Conservation (phyloP, 148 eudicot species). For the Spergularia marina region DNA sequence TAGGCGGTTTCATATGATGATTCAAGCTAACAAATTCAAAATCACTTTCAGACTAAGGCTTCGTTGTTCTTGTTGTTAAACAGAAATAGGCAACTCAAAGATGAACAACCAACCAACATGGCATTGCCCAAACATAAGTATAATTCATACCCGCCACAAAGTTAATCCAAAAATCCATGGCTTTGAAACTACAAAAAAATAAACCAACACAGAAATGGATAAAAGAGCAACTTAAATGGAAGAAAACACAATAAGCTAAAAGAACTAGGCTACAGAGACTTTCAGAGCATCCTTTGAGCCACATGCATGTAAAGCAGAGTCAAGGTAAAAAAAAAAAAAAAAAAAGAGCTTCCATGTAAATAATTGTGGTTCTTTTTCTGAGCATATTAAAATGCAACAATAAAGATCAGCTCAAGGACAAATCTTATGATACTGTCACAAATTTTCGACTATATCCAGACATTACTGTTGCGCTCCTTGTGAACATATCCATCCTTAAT, state of each 20-base stretch:
- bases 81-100: conserved; percentile 4
- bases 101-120: background rate
- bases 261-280: background rate
- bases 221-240: background rate
- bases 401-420: background rate
- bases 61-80: background rate
- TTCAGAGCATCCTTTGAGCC: conserved; percentile 5
- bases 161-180: background rate
- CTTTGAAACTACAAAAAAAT: background rate
- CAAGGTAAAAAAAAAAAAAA: background rate
- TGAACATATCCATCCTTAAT: too few species aligned
- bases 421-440: too few species aligned
- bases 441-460: too few species aligned
- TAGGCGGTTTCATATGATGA: too few species aligned
- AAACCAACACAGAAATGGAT: background rate
- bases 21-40: too few species aligned
- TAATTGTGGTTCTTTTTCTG: background rate
- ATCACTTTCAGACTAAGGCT: too few species aligned
- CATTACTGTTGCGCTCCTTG: too few species aligned
- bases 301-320: background rate
- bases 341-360: background rate
- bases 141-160: background rate
- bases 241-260: background rate
- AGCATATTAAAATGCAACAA: background rate
- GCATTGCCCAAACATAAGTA: background rate